Percentiles rank a stretch among this genome's conserved stretches.
phyloP scores from a whole-genome alignment of 1,284 basidiomycete genomes.

The Cutaneotrichosporon cavernicola region DNA sequence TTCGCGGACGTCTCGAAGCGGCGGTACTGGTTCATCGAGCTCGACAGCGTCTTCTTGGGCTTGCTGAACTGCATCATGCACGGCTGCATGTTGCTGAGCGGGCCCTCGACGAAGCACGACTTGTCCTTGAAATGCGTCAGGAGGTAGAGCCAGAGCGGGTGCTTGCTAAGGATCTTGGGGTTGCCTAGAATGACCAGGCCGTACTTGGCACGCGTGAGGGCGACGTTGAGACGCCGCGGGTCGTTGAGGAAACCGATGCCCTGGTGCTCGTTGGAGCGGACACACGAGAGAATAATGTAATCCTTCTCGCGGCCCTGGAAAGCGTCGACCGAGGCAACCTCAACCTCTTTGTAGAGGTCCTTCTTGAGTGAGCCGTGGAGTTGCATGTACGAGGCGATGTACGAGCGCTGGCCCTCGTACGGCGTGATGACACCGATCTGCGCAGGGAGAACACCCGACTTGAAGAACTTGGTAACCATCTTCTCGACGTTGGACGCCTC shows the following conservation, averaged over 20 bases:
- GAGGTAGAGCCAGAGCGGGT: conserved; percentile 97
- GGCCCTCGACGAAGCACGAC: conserved; percentile 89
- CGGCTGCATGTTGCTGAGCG: conserved; percentile 90
- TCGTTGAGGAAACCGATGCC: conserved; percentile 99
- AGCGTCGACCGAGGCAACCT: conserved; percentile 97
- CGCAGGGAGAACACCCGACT: conserved; percentile 88
- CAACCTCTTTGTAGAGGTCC: conserved; percentile 98
- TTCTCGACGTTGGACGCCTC: conserved; percentile 99
- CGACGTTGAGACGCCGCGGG: conserved; percentile 93
- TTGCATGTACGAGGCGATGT: conserved; percentile 99
- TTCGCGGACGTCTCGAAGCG: conserved; percentile 72
- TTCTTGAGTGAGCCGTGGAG: conserved; percentile 97
- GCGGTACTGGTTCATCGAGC: conserved; percentile 86
- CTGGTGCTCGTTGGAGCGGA: conserved; percentile 99
- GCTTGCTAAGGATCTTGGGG: conserved; percentile 98
- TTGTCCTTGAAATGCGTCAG: conserved; percentile 99
- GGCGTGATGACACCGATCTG: conserved; percentile 99
- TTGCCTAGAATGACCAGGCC: conserved; percentile 97
- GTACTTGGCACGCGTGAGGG: conserved; percentile 94
- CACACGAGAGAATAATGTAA: conserved; percentile 97
- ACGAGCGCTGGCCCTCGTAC: conserved; percentile 98
- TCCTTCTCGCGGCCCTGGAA: conserved; percentile 99
- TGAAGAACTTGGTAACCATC: conserved; percentile 99
- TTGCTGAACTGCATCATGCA: conserved; percentile 99
- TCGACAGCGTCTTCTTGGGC: conserved; percentile 77